A percentile compares a stretch with the other conserved stretches of the same genome.
These are phyloP conservation scores for Tolypocladium inflatum DNA, from an alignment of 2,329 filamentous ascomycete genomes.

Conservation along the genomic window DNA sequence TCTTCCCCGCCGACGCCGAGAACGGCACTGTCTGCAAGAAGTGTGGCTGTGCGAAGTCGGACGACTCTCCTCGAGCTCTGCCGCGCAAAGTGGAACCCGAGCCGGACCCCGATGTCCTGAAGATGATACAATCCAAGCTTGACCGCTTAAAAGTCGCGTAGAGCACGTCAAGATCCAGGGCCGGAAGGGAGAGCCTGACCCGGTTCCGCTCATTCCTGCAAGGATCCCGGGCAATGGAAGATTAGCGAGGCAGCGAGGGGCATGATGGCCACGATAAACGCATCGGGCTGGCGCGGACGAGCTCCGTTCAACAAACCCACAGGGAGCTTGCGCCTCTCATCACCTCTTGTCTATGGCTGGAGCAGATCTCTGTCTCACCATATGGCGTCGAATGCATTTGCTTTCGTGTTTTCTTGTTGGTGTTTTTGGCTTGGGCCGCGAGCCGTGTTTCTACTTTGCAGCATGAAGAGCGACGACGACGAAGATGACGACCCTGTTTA, in stretches of 20 bases:
- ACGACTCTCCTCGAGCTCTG: constrained; percentile 46
- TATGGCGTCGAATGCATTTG: neutral
- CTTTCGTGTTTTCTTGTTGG: neutral
- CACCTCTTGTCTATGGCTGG: neutral
- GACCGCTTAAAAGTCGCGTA: constrained; percentile 29
- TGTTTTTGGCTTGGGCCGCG: neutral
- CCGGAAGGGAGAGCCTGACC: no score
- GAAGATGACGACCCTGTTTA: neutral
- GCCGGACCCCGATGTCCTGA: constrained; percentile 51
- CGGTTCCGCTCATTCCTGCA: neutral
- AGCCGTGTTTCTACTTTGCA: neutral
- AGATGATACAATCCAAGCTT: constrained; percentile 47
- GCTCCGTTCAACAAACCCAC: neutral
- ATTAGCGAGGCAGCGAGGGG: neutral
- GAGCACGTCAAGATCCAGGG: neutral
- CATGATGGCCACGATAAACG: neutral
- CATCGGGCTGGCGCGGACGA: neutral
- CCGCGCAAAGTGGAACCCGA: constrained; percentile 52
- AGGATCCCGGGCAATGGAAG: neutral
- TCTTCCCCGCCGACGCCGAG: constrained; percentile 41
- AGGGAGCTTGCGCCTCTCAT: neutral
- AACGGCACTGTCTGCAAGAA: constrained; percentile 46
- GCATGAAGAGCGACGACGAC: neutral
- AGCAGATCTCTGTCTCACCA: neutral
- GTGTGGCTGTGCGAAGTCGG: constrained; percentile 52